A percentile compares a stretch with the other conserved stretches of the same genome.
Conservation (phyloP, 495 filamentous ascomycete species). For the Podospora pseudopauciseta region DNA sequence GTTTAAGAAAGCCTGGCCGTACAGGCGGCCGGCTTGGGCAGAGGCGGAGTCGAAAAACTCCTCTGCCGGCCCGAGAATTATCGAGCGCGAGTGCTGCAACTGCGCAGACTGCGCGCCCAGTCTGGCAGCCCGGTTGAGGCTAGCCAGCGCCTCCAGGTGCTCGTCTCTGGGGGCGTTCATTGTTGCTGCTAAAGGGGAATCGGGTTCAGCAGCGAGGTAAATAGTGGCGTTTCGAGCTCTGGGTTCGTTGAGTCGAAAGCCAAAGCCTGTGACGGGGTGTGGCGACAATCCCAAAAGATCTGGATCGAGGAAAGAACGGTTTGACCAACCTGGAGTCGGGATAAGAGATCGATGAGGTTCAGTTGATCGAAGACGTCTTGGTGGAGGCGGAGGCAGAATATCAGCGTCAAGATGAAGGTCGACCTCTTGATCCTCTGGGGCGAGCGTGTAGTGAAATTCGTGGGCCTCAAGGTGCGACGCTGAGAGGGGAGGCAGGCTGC, state of each 20-base stretch:
- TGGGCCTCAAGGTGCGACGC: no score
- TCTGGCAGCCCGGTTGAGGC: not conserved
- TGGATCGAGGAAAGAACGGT: not conserved
- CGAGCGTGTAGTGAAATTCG: not conserved
- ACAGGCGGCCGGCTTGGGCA: not conserved
- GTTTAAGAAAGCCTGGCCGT: not conserved
- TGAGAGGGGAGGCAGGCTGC: not conserved
- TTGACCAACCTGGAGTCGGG: not conserved
- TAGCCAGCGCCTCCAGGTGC: not conserved
- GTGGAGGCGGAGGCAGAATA: not conserved
- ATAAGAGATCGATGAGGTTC: not conserved
- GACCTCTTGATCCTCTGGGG: not conserved
- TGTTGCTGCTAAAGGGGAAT: not conserved
- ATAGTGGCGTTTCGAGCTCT: not conserved
- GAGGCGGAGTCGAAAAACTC: not conserved
- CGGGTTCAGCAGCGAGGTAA: not conserved
- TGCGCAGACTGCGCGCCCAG: not conserved
- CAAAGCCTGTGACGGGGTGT: not conserved
- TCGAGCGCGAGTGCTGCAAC: not conserved
- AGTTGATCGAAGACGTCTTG: not conserved
- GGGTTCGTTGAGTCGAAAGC: not conserved
- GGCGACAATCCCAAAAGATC: not conserved
- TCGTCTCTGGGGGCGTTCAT: not conserved
- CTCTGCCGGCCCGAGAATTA: not conserved
- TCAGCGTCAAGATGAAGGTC: not conserved